Evolutionary conservation across 768 basidiomycete genomes (phyloP), one percentile per base, ranked within the genome.

Genomic region (Macrolepiota albuminosa): DNA sequence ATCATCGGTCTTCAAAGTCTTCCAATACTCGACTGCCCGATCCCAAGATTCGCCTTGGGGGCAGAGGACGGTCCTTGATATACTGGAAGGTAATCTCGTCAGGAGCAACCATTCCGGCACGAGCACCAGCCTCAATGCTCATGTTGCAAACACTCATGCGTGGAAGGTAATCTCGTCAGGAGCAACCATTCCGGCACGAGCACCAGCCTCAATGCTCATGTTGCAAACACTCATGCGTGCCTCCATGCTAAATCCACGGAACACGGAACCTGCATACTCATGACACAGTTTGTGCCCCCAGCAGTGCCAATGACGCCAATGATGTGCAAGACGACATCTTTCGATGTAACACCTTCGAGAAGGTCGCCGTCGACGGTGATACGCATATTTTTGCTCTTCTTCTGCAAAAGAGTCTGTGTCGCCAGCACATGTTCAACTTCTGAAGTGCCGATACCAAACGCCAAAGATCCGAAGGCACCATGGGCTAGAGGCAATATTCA

Each of bases 141-240:
- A 95, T 95, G 75, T 95, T 95, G 76, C 93, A 94, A 62, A 87
- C 86, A n/a, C n/a, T n/a, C n/a, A n/a, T n/a, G n/a, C n/a, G n/a
- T 82, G 79, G 68, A 95, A 93, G 11, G 93, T 95, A 61, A 87
- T 77, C 31, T 94, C 88, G 69, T 95, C 93, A 1, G 93, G 93
- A 18, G 91, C 93, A 59, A 95, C 82, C 92, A 95, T 93, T 54
- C 93, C 93, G 11, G 93, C 93, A 67, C 93, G 84, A 65, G 93
- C 93, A 67, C 93, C 93, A 58, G 87, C 93, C 72, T 95, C 93
- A 68, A 95, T 95, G 60, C 92, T 94, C 93, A 95, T 95, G 75
- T 95, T 95, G 76, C 93, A 94, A 62, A 87, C 86, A 67, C 87
- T 90, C 89, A 90, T 93, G 53, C 93, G 85, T 42, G 89, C 91